Evolutionary conservation across 192 early-diverging fungal genomes (phyloP).

Genomic region (Rhizophagus sp.): DNA sequence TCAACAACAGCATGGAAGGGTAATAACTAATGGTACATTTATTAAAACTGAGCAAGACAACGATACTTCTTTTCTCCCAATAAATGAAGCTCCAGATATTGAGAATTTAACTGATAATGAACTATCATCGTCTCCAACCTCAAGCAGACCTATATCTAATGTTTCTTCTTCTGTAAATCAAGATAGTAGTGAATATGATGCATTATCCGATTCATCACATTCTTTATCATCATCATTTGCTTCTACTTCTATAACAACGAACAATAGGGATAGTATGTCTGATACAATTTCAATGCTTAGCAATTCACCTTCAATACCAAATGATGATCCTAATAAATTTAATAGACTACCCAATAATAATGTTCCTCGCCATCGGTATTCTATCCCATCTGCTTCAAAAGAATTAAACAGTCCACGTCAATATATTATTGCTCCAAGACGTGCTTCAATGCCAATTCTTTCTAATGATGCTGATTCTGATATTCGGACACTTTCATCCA

Average conservation of each 20-base stretch:
- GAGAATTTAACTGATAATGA: background rate
- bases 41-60: background rate
- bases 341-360: background rate
- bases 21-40: background rate
- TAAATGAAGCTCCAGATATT: background rate
- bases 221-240: constrained; percentile 7
- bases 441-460: constrained; percentile 18
- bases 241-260: background rate
- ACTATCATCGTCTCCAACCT: background rate
- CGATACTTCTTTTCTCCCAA: background rate
- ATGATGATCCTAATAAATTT: background rate
- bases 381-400: background rate
- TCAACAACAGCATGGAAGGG: background rate
- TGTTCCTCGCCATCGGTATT: constrained; percentile 5
- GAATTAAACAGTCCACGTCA: background rate
- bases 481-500: no score
- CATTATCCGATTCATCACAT: constrained; percentile 14
- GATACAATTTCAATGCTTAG: constrained; percentile 12
- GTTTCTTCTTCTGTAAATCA: background rate
- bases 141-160: constrained; percentile 17
- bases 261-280: constrained; percentile 14
- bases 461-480: background rate
- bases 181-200: background rate
- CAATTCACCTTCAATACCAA: background rate
- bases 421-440: background rate